A percentile compares a stretch with the other conserved stretches of the same genome.
These are phyloP conservation scores for Rhytidiadelphus loreus DNA, from an alignment of 225 moss, liverwort and hornwort genomes.

Conservation along the genomic window DNA sequence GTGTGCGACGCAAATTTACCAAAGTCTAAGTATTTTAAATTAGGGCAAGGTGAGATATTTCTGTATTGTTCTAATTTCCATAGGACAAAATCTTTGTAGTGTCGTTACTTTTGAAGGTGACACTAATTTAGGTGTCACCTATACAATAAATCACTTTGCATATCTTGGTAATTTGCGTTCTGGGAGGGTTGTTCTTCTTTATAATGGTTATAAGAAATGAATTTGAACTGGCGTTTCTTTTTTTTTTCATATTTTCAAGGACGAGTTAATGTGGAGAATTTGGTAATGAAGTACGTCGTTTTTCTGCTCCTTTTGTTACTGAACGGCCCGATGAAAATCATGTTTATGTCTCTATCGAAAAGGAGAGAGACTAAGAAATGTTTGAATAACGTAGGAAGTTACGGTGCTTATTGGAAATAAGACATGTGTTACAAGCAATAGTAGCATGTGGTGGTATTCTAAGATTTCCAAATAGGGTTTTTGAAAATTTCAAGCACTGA, in stretches of 20 bases:
- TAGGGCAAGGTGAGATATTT: neutral
- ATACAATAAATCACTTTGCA: neutral
- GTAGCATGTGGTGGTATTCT: neutral
- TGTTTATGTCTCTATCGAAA: neutral
- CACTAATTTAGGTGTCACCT: neutral
- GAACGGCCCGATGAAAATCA: neutral
- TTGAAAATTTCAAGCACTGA: neutral
- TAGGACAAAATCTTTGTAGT: neutral
- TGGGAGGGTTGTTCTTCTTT: neutral
- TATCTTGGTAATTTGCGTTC: neutral
- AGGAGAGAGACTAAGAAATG: neutral
- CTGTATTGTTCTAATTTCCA: neutral
- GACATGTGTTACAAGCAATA: neutral
- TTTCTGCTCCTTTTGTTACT: neutral
- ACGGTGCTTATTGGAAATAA: neutral
- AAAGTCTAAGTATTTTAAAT: neutral
- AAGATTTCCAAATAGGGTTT: neutral
- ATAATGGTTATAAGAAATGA: neutral
- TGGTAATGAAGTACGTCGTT: neutral
- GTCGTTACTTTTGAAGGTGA: neutral
- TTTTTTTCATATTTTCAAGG: neutral
- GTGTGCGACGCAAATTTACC: neutral
- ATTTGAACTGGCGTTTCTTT: neutral
- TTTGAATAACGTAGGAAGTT: neutral
- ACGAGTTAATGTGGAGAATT: neutral